Percentiles rank a stretch among this genome's conserved stretches.
phyloP scores from a whole-genome alignment of 495 filamentous ascomycete genomes.

The Annulohypoxylon nitens region DNA sequence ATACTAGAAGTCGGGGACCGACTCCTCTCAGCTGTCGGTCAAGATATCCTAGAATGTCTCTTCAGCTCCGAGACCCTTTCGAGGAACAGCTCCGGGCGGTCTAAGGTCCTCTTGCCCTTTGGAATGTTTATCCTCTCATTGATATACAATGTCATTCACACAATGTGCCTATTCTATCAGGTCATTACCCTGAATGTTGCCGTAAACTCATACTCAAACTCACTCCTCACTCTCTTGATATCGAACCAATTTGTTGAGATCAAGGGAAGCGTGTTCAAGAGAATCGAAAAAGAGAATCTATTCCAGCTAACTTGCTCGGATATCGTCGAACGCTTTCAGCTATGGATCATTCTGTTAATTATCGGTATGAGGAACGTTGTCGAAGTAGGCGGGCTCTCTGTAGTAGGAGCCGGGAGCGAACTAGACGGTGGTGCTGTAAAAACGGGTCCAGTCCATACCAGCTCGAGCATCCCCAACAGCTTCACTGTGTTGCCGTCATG shows the following conservation, averaged over 20 bases:
- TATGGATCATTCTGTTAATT: conserved; percentile 96
- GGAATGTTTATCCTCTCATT: conserved; percentile 91
- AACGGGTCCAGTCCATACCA: conserved; percentile 61
- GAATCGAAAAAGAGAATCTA: conserved; percentile 95
- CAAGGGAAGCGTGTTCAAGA: conserved; percentile 97
- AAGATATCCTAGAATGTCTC: conserved; percentile 95
- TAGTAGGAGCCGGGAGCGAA: conserved; percentile 59
- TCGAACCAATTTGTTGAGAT: conserved; percentile 99
- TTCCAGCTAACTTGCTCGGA: conserved; percentile 98
- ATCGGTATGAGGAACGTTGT: conserved; percentile 96
- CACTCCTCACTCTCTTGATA: conserved; percentile 87
- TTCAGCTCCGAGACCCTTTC: conserved; percentile 94
- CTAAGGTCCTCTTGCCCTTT: conserved; percentile 90
- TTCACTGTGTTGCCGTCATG: conserved; percentile 92
- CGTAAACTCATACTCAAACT: conserved; percentile 98
- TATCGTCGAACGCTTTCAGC: conserved; percentile 95
- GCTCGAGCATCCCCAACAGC: conserved; percentile 81
- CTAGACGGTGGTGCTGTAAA: conserved; percentile 57
- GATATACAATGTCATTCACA: conserved; percentile 87
- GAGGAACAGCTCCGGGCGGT: conserved; percentile 85
- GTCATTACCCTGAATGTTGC: conserved; percentile 98
- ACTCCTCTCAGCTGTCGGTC: conserved; percentile 88
- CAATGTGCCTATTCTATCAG: conserved; percentile 91
- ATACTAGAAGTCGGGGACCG: conserved; percentile 91
- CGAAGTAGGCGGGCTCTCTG: conserved; percentile 81